A percentile compares a stretch with the other conserved stretches of the same genome.
These are phyloP conservation scores for Pholiota conissans DNA, from an alignment of 768 basidiomycete species.

Conservation along the genomic window DNA sequence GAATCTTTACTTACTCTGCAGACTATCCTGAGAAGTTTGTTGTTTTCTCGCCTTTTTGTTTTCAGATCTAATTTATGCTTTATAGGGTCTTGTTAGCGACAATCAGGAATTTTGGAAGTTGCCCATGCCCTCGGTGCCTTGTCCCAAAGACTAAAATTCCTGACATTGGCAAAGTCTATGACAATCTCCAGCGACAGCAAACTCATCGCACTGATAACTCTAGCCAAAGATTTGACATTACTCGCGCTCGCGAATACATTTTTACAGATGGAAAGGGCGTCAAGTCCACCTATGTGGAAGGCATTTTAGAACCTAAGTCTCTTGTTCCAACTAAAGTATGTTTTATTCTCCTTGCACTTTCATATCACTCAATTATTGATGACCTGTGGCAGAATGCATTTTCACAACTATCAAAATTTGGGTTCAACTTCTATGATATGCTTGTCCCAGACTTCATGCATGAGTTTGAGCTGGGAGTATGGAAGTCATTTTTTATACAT, in stretches of 20 bases:
- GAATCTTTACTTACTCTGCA: constrained; percentile 17
- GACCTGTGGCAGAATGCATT: constrained; percentile 32
- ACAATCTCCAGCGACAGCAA: constrained; percentile 12
- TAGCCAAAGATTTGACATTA: no score
- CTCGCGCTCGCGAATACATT: no score
- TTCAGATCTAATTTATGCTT: background rate
- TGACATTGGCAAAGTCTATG: constrained; percentile 25
- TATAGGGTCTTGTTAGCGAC: constrained; percentile 32
- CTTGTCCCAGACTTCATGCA: constrained; percentile 32
- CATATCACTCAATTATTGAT: background rate
- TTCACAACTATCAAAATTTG: constrained; percentile 13
- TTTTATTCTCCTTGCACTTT: background rate
- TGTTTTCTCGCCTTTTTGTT: background rate
- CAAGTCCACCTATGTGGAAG: no score
- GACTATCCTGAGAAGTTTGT: constrained; percentile 21
- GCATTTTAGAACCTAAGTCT: background rate
- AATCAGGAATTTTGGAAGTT: constrained; percentile 29
- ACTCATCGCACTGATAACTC: background rate
- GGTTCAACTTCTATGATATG: constrained; percentile 24
- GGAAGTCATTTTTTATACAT: constrained; percentile 33
- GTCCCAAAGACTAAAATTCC: constrained; percentile 25
- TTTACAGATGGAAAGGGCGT: no score
- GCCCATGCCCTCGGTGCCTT: constrained; percentile 39
- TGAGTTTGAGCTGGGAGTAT: constrained; percentile 37
- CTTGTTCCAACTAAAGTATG: constrained; percentile 14